Base-by-base conservation (phyloP, 2,329 filamentous ascomycete species). In the Gaeumannomyces tritici region DNA sequence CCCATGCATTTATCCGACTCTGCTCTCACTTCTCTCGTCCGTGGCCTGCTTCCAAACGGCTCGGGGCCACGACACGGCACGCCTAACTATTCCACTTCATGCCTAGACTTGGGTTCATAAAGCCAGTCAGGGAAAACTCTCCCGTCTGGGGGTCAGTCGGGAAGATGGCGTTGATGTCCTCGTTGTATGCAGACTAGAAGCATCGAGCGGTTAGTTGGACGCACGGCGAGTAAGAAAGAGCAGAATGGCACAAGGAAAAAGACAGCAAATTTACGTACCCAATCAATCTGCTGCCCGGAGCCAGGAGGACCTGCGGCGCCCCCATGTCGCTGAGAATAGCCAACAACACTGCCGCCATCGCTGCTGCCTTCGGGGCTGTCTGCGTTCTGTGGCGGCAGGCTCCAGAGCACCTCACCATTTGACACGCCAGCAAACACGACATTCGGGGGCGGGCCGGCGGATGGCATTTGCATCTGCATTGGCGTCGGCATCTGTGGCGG, bases 211-310 rank as follows among this genome's bases (percentile, higher is more conserved):
- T 21, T 28, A 27, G 42, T 26, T 35, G 15, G 35, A 18, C n/a
- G 54, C 27, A 35, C 18, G 31, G 11, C 12, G n/a, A n/a, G n/a
- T n/a, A n/a, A n/a, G n/a, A n/a, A n/a, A n/a, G n/a, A n/a, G n/a
- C n/a, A n/a, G n/a, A n/a, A n/a, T n/a, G n/a, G n/a, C n/a, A n/a
- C n/a, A n/a, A n/a, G n/a, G n/a, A n/a, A n/a, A n/a, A n/a, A n/a
- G n/a, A n/a, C n/a, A n/a, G n/a, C n/a, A n/a, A n/a, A n/a, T n/a
- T n/a, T n/a, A n/a, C n/a, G n/a, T 73, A 88, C 86, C 86, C 86
- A 89, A 67, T 89, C 85, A 65, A 89, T 83, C 62, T 84, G 83
- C 55, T 84, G 73, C 72, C 80, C 55, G 21, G 47, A 47, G 12
- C 60, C 51, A 54, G 63, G 63, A 15, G 35, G 61, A 35, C 42